These are phyloP conservation scores for Aspergillus persii DNA, from an alignment of 2,329 filamentous ascomycete species.

Conservation along the genomic window DNA sequence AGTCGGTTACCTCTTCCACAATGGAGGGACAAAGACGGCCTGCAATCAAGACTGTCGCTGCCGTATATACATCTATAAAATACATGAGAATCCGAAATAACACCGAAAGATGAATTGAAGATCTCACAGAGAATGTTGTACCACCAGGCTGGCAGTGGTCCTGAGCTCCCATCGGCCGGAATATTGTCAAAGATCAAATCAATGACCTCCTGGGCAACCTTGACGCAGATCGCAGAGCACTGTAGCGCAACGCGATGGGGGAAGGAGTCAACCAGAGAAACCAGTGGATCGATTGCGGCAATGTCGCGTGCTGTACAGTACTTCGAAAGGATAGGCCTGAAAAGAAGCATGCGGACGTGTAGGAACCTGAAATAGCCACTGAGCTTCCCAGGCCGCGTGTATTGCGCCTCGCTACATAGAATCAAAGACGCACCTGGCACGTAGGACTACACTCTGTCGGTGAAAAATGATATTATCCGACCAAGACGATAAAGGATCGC, in stretches of 20 bases:
- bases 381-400: background rate
- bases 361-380: slow-evolving; percentile 25
- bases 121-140: slow-evolving; percentile 36
- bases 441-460: slow-evolving; percentile 32
- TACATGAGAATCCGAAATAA: slow-evolving; percentile 3
- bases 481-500: slow-evolving; percentile 3
- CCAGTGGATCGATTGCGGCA: slow-evolving; percentile 13
- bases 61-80: slow-evolving; percentile 33
- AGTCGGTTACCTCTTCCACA: slow-evolving; percentile 25
- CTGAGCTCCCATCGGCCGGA: slow-evolving; percentile 26
- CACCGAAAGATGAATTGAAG: background rate
- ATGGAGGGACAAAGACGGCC: slow-evolving; percentile 29
- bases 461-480: slow-evolving; percentile 24
- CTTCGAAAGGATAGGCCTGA: slow-evolving; percentile 31
- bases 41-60: slow-evolving; percentile 35
- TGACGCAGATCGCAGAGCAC: slow-evolving; percentile 37
- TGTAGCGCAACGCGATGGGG: slow-evolving; percentile 33
- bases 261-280: slow-evolving; percentile 26
- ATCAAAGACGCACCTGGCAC: slow-evolving; percentile 25
- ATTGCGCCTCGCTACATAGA: background rate
- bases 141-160: slow-evolving; percentile 37
- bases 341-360: slow-evolving; percentile 34
- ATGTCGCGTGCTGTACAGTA: slow-evolving; percentile 31
- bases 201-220: slow-evolving; percentile 33
- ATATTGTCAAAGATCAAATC: slow-evolving; percentile 30